Conservation (phyloP, 805 yeast species). For the Cyberlindnera samutprakarnensis region DNA sequence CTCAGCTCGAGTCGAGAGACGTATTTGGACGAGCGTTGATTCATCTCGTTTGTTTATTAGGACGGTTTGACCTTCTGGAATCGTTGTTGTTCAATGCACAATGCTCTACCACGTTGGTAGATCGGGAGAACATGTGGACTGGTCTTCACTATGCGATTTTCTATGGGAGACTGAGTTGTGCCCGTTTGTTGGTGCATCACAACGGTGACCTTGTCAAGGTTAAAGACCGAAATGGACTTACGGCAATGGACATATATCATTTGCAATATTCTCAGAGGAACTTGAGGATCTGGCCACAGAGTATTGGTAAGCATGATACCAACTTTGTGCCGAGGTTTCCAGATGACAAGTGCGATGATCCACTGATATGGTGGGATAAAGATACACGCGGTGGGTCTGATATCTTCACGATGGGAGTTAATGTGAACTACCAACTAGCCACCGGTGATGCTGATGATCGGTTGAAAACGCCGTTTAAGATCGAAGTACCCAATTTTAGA, state of each 20-base stretch:
- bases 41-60: conserved; percentile 47
- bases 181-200: conserved; percentile 33
- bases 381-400: conserved; percentile 46
- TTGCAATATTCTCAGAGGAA: conserved; percentile 32
- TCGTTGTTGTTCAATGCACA: conserved; percentile 39
- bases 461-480: conserved; percentile 32
- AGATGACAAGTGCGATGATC: conserved; percentile 2
- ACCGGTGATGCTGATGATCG: conserved; percentile 56
- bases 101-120: conserved; percentile 39
- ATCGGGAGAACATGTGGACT: conserved; percentile 77
- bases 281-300: conserved; percentile 35
- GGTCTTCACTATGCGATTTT: conserved; percentile 66
- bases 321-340: conserved; percentile 14
- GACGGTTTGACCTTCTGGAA: conserved; percentile 39
- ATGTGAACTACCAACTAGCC: conserved; percentile 56
- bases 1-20: conserved; percentile 45
- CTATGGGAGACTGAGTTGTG: conserved; percentile 48
- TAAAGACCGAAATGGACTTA: conserved; percentile 62
- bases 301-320: conserved; percentile 24
- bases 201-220: conserved; percentile 35
- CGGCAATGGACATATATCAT: conserved; percentile 60
- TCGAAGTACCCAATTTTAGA: conserved; percentile 19
- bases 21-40: conserved; percentile 61
- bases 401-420: conserved; percentile 54
- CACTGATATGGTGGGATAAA: conserved; percentile 33